A percentile compares a stretch with the other conserved stretches of the same genome.
Evolutionary conservation across 2,329 filamentous ascomycete species (phyloP).

Genomic region (Coniochaeta sp.): DNA sequence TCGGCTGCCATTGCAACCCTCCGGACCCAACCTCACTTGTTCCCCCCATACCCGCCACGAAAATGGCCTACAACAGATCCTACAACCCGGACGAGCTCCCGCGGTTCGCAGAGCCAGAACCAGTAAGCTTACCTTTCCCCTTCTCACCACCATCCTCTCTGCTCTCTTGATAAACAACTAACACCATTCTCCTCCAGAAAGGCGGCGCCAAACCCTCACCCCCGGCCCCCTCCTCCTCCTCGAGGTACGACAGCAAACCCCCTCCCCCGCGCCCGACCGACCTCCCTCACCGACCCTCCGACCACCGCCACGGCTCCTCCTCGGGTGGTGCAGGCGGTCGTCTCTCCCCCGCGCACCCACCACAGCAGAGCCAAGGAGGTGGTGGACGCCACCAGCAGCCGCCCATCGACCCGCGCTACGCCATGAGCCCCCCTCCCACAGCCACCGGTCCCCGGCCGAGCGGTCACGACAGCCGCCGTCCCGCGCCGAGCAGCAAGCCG

Average conservation of each 20-base stretch:
- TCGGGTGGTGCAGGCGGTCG: slow-evolving; percentile 12
- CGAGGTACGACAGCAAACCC: slow-evolving; percentile 44
- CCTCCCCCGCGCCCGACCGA: slow-evolving; percentile 33
- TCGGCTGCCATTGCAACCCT: not conserved
- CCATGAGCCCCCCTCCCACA: slow-evolving; percentile 45
- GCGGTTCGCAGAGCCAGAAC: slow-evolving; percentile 56
- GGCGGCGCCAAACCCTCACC: slow-evolving; percentile 20
- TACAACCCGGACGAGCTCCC: slow-evolving; percentile 94
- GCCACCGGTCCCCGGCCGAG: slow-evolving; percentile 31
- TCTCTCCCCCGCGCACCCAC: slow-evolving; percentile 17
- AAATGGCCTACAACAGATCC: slow-evolving; percentile 88
- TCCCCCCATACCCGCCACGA: not conserved
- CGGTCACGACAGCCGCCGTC: slow-evolving; percentile 36
- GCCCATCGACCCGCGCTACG: slow-evolving; percentile 25
- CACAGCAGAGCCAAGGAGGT: slow-evolving; percentile 3
- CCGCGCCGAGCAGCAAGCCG: slow-evolving; percentile 49
- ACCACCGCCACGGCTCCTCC: slow-evolving; percentile 17
- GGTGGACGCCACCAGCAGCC: too few relatives aligned
- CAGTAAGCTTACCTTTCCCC: slow-evolving; percentile 21
- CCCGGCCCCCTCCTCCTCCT: slow-evolving; percentile 15
- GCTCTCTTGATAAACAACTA: slow-evolving; percentile 6
- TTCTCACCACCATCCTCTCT: not conserved
- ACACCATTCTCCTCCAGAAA: slow-evolving; percentile 22
- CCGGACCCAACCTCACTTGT: not conserved
- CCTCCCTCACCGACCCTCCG: slow-evolving; percentile 20